Conservation (phyloP, 371 early-diverging fungal genomes). For the Rhizopus sp. region DNA sequence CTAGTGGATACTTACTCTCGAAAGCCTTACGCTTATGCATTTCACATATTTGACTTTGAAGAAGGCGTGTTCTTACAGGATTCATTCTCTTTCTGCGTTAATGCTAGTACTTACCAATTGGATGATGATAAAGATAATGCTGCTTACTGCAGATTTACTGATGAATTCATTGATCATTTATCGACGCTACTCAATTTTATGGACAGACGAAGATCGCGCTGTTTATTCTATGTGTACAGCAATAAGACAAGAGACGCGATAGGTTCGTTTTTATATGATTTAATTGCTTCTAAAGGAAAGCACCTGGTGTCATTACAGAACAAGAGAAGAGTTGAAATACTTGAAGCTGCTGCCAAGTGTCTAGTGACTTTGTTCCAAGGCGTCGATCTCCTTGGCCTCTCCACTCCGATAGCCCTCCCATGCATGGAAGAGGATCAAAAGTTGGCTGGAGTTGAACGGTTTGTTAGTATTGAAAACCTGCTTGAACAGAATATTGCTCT, state of each 20-base stretch:
- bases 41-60: slow-evolving; percentile 13
- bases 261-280: slow-evolving; percentile 21
- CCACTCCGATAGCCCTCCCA: slow-evolving; percentile 12
- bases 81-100: not conserved
- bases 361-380: slow-evolving; percentile 37
- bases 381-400: slow-evolving; percentile 26
- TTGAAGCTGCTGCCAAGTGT: slow-evolving; percentile 26
- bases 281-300: slow-evolving; percentile 16
- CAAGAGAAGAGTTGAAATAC: slow-evolving; percentile 1
- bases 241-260: slow-evolving; percentile 20
- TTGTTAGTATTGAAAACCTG: slow-evolving; percentile 29
- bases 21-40: slow-evolving; percentile 28
- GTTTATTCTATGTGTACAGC: slow-evolving; percentile 32
- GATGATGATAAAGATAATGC: not conserved
- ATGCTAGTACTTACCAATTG: not conserved
- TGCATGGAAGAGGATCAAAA: slow-evolving; percentile 11
- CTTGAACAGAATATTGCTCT: slow-evolving; percentile 40
- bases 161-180: slow-evolving; percentile 19
- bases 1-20: slow-evolving; percentile 27
- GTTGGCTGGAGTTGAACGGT: slow-evolving; percentile 14
- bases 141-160: slow-evolving; percentile 13
- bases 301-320: not conserved
- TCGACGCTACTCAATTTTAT: slow-evolving; percentile 7
- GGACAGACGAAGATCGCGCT: slow-evolving; percentile 12
- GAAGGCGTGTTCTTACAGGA: slow-evolving; percentile 7